These are phyloP conservation scores for Austroboletus novae-zelandiae DNA, from an alignment of 1,284 basidiomycete species.

Conservation along the genomic window DNA sequence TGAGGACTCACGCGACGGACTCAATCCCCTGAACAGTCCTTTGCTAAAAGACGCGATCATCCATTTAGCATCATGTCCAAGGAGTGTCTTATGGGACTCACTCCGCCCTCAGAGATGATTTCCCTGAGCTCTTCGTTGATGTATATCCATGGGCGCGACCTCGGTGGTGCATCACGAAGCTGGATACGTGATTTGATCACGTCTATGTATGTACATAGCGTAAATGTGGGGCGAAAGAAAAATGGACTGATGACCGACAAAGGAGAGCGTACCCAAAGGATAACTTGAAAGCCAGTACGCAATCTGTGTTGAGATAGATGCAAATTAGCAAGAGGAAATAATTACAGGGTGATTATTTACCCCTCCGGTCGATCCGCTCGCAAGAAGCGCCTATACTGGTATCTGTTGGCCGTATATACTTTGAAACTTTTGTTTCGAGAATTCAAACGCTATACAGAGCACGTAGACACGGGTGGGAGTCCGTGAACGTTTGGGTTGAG, in stretches of 20 bases:
- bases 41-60: conserved; percentile 35
- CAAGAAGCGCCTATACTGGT: conserved; percentile 87
- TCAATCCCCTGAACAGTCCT: conserved; percentile 72
- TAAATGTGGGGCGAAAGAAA: background rate
- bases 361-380: conserved; percentile 87
- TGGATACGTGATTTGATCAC: conserved; percentile 92
- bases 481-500: too few species aligned
- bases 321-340: background rate
- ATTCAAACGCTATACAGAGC: conserved; percentile 73
- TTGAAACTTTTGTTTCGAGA: conserved; percentile 77
- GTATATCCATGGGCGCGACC: conserved; percentile 78
- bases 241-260: background rate
- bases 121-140: conserved; percentile 68
- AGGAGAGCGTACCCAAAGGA: conserved; percentile 59
- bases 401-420: conserved; percentile 61
- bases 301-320: conserved; percentile 46
- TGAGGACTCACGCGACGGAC: conserved; percentile 57
- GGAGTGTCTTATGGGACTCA: conserved; percentile 40
- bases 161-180: conserved; percentile 73
- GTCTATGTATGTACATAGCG: conserved; percentile 51
- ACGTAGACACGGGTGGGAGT: background rate
- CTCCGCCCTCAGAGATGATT: conserved; percentile 74
- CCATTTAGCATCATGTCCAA: conserved; percentile 4
- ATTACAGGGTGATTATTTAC: conserved; percentile 34
- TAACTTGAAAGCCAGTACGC: conserved; percentile 95